A percentile compares a stretch with the other conserved stretches of the same genome.
phyloP scores from a whole-genome alignment of 2,329 filamentous ascomycete genomes.

The Claviceps pusilla region DNA sequence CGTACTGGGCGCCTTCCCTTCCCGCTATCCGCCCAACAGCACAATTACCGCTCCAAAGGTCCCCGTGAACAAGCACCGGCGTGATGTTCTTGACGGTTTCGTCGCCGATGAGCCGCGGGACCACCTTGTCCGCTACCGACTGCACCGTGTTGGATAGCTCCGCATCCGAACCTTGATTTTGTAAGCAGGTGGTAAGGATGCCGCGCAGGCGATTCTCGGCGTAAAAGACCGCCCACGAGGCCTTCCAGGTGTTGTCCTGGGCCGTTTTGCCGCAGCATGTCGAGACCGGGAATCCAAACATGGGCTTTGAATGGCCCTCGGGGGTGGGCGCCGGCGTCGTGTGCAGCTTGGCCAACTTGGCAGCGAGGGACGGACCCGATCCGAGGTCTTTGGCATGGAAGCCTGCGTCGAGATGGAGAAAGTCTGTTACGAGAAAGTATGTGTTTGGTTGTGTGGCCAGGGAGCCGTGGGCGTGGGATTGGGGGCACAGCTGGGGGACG shows the following conservation, averaged over 20 bases:
- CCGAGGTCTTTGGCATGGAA: conserved; percentile 22
- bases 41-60: conserved; percentile 86
- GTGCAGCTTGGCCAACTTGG: conserved; percentile 67
- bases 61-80: conserved; percentile 80
- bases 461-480: conserved; percentile 56
- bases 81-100: conserved; percentile 44
- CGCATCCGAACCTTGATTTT: conserved; percentile 47
- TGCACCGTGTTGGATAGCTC: conserved; percentile 52
- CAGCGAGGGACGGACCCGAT: conserved; percentile 46
- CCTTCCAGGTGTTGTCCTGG: conserved; percentile 61
- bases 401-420: conserved; percentile 46
- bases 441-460: conserved; percentile 32
- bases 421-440: conserved; percentile 60
- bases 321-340: conserved; percentile 56
- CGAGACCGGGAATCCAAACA: conserved; percentile 71
- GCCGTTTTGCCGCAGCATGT: conserved; percentile 78
- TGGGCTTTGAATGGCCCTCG: conserved; percentile 38
- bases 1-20: conserved; percentile 33
- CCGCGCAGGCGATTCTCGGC: conserved; percentile 56
- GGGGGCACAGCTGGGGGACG: conserved; percentile 63
- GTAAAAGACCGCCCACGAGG: conserved; percentile 76
- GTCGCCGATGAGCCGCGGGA: conserved; percentile 62
- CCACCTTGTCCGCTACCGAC: conserved; percentile 45
- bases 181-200: conserved; percentile 43
- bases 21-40: conserved; percentile 48